Evolutionary conservation across 352 stramenopile genomes (phyloP), one percentile per base, ranked within the genome.

Genomic region (Phytopythium boreale): DNA sequence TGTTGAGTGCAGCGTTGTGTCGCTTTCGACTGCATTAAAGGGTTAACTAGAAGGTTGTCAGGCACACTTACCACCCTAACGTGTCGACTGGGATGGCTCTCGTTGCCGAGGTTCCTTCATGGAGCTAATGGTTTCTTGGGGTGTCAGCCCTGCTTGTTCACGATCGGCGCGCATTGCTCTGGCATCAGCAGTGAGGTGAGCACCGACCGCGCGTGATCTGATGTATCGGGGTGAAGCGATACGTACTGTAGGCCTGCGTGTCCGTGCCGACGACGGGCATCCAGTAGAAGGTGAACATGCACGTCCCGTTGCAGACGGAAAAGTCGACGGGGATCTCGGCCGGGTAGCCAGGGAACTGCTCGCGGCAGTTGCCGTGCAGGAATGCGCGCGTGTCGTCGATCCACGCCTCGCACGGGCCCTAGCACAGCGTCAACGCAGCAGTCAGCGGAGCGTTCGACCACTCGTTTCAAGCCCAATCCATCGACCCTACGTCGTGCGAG

Each of bases 261-360:
- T 66, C 46, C 7, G 58, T 29, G 31, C 62, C 57, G 61, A 76
- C 68, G 11, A 78, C 17, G 36, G 72, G 69, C 29, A 77, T 34
- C 72, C 72, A 79, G 72, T 75, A 77, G 63, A 81, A 79, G n/a
- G 55, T 69, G 29, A 84, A 63, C n/a, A 37, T 56, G 53, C 75
- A 81, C 31, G 63, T 77, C 36, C 67, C 70, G 46, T 58, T 67
- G 66, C 72, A 83, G 24, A 63, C 50, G 5, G 67, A 68, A 61
- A 68, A 80, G 65, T 80, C 68, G 20, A 80, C 50, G 3, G 70
- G 70, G 29, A 83, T 65, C 26, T 60, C 26, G 17, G 70, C 72
- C 26, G 72, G 72, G 56, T 70, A 77, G 15, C 11, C 47, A 15
- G 50, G 66, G 59, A 64, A 84, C n/a, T 61, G 27, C 4, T 43